phyloP scores from a whole-genome alignment of 2,329 filamentous ascomycete species.

The Magnaporthiopsis incrustans region DNA sequence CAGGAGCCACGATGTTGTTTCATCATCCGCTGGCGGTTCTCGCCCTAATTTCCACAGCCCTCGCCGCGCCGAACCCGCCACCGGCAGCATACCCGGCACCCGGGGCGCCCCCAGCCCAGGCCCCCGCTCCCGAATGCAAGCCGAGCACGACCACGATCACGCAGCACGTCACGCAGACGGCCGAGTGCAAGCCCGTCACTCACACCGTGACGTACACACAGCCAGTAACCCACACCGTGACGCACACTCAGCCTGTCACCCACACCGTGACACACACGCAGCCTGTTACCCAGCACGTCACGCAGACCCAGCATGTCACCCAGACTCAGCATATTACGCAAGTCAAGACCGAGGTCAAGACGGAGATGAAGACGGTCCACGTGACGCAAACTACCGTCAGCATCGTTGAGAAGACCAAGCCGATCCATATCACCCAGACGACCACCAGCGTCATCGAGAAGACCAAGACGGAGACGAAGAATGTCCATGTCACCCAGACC shows the following conservation, averaged over 20 bases:
- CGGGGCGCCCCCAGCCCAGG: neutral
- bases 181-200: neutral
- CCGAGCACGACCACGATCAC: neutral
- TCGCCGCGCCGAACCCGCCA: neutral
- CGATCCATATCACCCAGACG: neutral
- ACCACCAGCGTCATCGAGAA: neutral
- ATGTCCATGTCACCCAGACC: neutral
- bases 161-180: neutral
- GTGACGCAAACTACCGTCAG: neutral
- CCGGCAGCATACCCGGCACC: neutral
- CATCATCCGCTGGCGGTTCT: neutral
- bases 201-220: neutral
- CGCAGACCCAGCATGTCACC: neutral
- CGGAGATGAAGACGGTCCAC: neutral
- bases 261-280: neutral
- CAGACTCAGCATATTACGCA: neutral
- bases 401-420: neutral
- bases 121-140: neutral
- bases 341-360: neutral
- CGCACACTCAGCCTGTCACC: neutral
- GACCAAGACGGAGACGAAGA: constrained; percentile 1
- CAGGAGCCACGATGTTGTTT: neutral
- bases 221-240: neutral
- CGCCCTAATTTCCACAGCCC: neutral
- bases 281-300: neutral